Percentiles rank a stretch among this genome's conserved stretches.
Evolutionary conservation across 2,329 filamentous ascomycete species (phyloP).

Genomic region (Aspergillus sp.): DNA sequence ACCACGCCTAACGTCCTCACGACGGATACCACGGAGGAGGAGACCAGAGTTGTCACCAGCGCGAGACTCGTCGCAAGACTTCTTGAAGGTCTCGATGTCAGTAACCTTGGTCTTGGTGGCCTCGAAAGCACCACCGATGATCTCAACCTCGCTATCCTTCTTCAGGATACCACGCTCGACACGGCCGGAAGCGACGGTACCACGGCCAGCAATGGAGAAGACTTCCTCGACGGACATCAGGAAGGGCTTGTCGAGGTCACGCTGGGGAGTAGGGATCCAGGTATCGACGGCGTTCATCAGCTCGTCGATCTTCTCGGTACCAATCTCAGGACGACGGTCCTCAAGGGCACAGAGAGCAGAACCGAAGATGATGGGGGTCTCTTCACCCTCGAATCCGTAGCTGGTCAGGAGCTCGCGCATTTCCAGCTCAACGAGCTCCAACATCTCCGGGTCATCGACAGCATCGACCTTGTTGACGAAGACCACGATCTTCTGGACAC

Average conservation of each 20-base stretch:
- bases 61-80: constrained; percentile 93
- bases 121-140: constrained; percentile 78
- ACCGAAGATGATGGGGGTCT: constrained; percentile 95
- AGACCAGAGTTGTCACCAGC: constrained; percentile 98
- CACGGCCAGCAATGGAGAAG: constrained; percentile 87
- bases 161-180: constrained; percentile 94
- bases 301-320: constrained; percentile 82
- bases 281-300: constrained; percentile 84
- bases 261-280: constrained; percentile 94
- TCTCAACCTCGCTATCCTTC: constrained; percentile 90
- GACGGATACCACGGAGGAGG: constrained; percentile 89
- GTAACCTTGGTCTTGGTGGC: constrained; percentile 98
- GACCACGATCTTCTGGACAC: constrained; percentile 96
- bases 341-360: constrained; percentile 95
- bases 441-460: constrained; percentile 96
- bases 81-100: constrained; percentile 99
- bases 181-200: constrained; percentile 94
- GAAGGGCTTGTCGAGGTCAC: constrained; percentile 97
- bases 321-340: constrained; percentile 81
- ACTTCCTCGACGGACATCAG: constrained; percentile 96
- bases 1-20: constrained; percentile 89
- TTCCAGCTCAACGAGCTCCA: constrained; percentile 99
- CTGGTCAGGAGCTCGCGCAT: constrained; percentile 93
- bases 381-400: constrained; percentile 97
- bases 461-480: constrained; percentile 99